Evolutionary conservation across 192 early-diverging fungal genomes (phyloP).

Genomic region (Coemansia sp.): DNA sequence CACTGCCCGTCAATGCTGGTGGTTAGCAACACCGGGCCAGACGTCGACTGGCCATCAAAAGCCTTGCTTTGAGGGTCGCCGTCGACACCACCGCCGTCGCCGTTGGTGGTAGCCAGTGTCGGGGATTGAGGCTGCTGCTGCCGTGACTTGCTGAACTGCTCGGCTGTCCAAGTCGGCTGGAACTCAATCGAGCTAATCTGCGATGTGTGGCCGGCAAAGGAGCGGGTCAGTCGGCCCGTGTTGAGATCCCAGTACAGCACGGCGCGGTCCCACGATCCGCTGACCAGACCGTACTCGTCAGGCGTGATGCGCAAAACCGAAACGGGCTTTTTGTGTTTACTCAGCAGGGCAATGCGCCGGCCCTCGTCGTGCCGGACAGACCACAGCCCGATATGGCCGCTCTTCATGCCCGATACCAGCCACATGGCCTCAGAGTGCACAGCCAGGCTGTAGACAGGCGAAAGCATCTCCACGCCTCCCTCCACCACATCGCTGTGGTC

Average conservation of each 20-base stretch:
- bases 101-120: not conserved
- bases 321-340: constrained; percentile 77
- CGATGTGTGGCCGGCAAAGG: constrained; percentile 70
- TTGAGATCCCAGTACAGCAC: constrained; percentile 83
- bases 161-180: constrained; percentile 52
- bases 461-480: constrained; percentile 57
- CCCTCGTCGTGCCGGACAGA: constrained; percentile 94
- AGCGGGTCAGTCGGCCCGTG: constrained; percentile 62
- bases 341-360: constrained; percentile 73
- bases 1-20: constrained; percentile 73
- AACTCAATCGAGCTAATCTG: constrained; percentile 77
- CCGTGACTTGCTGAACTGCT: not conserved
- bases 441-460: constrained; percentile 87
- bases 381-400: constrained; percentile 81
- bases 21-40: constrained; percentile 55
- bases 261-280: constrained; percentile 93
- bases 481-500: constrained; percentile 37
- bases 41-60: constrained; percentile 10
- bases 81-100: not conserved
- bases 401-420: constrained; percentile 71
- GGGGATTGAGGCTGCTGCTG: not conserved
- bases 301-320: constrained; percentile 77
- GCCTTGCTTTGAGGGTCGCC: not conserved
- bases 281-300: constrained; percentile 76
- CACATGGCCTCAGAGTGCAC: constrained; percentile 91